A percentile compares a stretch with the other conserved stretches of the same genome.
phyloP scores from a whole-genome alignment of 495 filamentous ascomycete genomes.

The Evernia prunastri region DNA sequence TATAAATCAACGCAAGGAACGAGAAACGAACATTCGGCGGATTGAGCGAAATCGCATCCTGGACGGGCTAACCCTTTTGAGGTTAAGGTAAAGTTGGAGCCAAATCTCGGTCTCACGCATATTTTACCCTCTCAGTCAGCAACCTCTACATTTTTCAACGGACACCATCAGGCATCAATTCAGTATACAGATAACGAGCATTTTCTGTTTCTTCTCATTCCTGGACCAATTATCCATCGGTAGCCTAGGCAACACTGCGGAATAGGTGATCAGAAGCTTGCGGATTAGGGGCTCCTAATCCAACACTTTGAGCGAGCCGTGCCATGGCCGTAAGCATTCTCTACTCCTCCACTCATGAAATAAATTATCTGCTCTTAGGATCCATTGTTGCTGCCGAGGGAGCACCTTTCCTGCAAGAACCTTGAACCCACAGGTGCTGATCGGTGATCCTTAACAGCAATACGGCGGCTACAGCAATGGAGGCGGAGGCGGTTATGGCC shows the following conservation, averaged over 20 bases:
- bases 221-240: neutral
- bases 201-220: neutral
- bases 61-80: neutral
- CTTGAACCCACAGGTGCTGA: slow-evolving; percentile 1
- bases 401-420: neutral
- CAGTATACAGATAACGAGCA: neutral
- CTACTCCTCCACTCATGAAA: neutral
- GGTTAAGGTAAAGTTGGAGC: neutral
- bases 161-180: slow-evolving; percentile 20
- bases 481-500: slow-evolving; percentile 49
- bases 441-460: slow-evolving; percentile 2
- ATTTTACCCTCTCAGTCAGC: slow-evolving; percentile 9
- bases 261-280: neutral
- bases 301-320: neutral
- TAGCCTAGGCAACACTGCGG: neutral
- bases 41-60: neutral
- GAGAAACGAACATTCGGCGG: neutral
- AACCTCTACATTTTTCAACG: slow-evolving; percentile 9
- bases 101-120: slow-evolving; percentile 4
- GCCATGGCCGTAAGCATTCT: neutral
- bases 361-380: neutral
- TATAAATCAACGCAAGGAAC: neutral
- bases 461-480: slow-evolving; percentile 15
- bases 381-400: neutral
- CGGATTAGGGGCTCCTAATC: slow-evolving; percentile 11